These are phyloP conservation scores for Hygrophorus russula DNA, from an alignment of 768 basidiomycete genomes.

Conservation along the genomic window DNA sequence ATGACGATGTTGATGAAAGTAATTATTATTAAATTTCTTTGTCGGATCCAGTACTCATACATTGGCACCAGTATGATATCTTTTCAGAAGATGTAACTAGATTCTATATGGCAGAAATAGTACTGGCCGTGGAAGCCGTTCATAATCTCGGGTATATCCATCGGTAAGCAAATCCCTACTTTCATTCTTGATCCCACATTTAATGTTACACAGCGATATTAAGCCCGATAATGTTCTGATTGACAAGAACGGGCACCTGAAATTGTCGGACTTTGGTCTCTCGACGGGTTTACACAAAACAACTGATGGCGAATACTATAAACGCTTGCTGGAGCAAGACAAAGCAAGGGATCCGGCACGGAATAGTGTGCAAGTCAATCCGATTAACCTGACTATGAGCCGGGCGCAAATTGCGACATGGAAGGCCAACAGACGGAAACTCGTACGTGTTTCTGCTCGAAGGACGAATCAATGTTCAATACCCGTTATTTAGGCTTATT, in stretches of 20 bases:
- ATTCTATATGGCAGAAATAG: conserved; percentile 79
- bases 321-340: conserved; percentile 57
- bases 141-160: conserved; percentile 97
- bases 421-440: conserved; percentile 96
- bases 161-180: conserved; percentile 39
- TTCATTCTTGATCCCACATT: conserved; percentile 1
- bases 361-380: conserved; percentile 96
- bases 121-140: conserved; percentile 94
- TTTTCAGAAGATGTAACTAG: conserved; percentile 5
- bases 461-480: conserved; percentile 2
- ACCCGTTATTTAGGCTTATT: conserved; percentile 62
- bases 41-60: conserved; percentile 26
- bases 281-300: conserved; percentile 98
- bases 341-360: conserved; percentile 34
- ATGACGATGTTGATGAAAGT: conserved; percentile 98
- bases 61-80: neutral
- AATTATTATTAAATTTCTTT: conserved; percentile 86
- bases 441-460: conserved; percentile 35
- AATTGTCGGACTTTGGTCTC: conserved; percentile 95
- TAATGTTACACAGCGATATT: conserved; percentile 62
- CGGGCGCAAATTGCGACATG: conserved; percentile 94
- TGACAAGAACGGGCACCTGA: conserved; percentile 94
- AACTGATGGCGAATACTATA: conserved; percentile 95
- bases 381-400: conserved; percentile 93
- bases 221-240: conserved; percentile 93